phyloP scores from a whole-genome alignment of 2,329 filamentous ascomycete genomes.

The Talaromyces pinophilus region DNA sequence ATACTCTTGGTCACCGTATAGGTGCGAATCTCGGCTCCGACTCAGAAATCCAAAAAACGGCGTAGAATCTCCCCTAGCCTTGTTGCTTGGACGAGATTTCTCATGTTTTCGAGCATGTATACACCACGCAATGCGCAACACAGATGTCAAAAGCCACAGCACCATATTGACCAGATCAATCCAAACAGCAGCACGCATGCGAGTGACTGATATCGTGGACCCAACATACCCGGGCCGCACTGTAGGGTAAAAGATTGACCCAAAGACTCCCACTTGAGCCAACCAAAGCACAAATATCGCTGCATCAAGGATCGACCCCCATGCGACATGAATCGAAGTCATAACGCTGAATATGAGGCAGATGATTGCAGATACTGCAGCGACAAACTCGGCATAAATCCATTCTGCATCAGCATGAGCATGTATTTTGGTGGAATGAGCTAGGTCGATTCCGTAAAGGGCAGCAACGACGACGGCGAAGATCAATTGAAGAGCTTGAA shows the following conservation, averaged over 20 bases:
- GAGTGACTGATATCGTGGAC: background rate
- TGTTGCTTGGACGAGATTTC: background rate
- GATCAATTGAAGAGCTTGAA: background rate
- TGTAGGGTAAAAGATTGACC: background rate
- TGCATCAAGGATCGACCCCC: background rate
- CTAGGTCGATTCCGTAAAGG: background rate
- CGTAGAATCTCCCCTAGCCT: background rate
- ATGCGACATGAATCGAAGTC: background rate
- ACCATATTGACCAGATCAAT: background rate
- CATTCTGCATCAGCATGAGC: background rate
- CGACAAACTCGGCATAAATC: background rate
- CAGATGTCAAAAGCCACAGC: background rate
- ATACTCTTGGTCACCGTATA: background rate
- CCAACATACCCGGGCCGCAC: background rate
- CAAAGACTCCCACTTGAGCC: background rate
- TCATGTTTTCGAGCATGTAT: background rate
- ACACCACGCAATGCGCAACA: background rate
- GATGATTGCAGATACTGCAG: background rate
- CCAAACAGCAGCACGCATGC: background rate
- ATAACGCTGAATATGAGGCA: background rate
- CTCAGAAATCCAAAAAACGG: background rate
- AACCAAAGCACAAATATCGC: background rate
- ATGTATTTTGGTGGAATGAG: background rate
- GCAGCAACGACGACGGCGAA: background rate
- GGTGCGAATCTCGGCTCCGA: background rate